phyloP scores from a whole-genome alignment of 306 rosid species.

The Cercis canadensis region DNA sequence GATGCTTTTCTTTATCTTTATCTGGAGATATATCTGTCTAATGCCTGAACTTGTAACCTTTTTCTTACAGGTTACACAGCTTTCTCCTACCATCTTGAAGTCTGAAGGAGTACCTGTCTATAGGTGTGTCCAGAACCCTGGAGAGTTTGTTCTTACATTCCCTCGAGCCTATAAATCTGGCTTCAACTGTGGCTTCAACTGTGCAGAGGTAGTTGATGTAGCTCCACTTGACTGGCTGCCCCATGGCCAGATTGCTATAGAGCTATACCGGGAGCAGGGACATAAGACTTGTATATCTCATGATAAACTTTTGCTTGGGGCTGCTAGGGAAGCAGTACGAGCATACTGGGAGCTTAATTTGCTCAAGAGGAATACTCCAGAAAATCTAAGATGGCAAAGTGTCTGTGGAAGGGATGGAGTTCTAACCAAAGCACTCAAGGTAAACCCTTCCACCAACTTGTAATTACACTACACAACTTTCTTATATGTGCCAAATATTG shows the following conservation, averaged over 20 bases:
- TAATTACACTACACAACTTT: neutral
- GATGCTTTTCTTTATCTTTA: too few relatives aligned
- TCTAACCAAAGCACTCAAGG: constrained; percentile 84
- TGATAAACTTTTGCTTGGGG: constrained; percentile 93
- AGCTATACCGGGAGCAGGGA: constrained; percentile 80
- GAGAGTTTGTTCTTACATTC: constrained; percentile 95
- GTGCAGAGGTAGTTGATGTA: constrained; percentile 99
- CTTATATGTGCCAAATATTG: constrained; percentile 17
- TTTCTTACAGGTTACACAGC: constrained; percentile 86
- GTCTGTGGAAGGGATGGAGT: constrained; percentile 90
- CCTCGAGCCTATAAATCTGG: constrained; percentile 99
- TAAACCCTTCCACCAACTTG: constrained; percentile 19
- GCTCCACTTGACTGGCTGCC: constrained; percentile 99
- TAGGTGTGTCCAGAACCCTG: constrained; percentile 93
- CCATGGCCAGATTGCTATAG: constrained; percentile 92
- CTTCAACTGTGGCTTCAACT: constrained; percentile 97
- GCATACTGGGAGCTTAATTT: constrained; percentile 95
- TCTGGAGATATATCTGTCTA: constrained; percentile 20
- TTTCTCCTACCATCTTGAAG: constrained; percentile 89
- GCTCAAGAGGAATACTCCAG: constrained; percentile 70
- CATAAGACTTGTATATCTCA: constrained; percentile 97
- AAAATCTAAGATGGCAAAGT: constrained; percentile 80
- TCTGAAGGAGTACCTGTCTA: constrained; percentile 91
- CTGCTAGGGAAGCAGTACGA: constrained; percentile 96
- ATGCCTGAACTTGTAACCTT: constrained; percentile 34